Evolutionary conservation across 768 basidiomycete species (phyloP).

Genomic region (Rhizopogon rudus): DNA sequence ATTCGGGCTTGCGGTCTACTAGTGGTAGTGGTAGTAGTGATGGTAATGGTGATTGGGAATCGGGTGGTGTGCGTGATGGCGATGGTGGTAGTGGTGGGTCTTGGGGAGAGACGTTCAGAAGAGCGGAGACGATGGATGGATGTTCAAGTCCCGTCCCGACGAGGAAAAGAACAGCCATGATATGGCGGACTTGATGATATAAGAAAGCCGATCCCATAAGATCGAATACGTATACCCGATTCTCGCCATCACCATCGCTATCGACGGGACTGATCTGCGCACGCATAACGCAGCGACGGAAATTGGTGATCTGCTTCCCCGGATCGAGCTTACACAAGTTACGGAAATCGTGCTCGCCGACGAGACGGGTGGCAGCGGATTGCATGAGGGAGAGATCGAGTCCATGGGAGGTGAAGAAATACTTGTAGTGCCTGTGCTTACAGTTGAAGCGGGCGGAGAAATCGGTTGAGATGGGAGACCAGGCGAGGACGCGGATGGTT

Average conservation of each 20-base stretch:
- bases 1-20: constrained; percentile 75
- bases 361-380: constrained; percentile 60
- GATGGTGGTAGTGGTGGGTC: constrained; percentile 6
- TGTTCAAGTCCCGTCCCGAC: constrained; percentile 80
- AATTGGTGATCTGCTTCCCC: constrained; percentile 83
- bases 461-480: constrained; percentile 72
- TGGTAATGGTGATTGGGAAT: constrained; percentile 12
- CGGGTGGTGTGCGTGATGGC: not conserved
- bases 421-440: constrained; percentile 90
- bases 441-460: constrained; percentile 93
- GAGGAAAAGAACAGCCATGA: constrained; percentile 86
- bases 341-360: constrained; percentile 93
- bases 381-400: constrained; percentile 77
- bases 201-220: constrained; percentile 86
- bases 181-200: constrained; percentile 95
- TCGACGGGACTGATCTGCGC: constrained; percentile 50
- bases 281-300: constrained; percentile 59
- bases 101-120: constrained; percentile 59
- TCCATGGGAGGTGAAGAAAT: constrained; percentile 74
- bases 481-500: constrained; percentile 87
- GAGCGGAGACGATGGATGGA: constrained; percentile 60
- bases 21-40: constrained; percentile 31
- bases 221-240: constrained; percentile 63
- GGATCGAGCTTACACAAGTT: constrained; percentile 94
- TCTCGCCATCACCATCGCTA: constrained; percentile 25